These are phyloP conservation scores for Pouteria campechiana DNA, from an alignment of 179 eudicot genomes.

Conservation along the genomic window DNA sequence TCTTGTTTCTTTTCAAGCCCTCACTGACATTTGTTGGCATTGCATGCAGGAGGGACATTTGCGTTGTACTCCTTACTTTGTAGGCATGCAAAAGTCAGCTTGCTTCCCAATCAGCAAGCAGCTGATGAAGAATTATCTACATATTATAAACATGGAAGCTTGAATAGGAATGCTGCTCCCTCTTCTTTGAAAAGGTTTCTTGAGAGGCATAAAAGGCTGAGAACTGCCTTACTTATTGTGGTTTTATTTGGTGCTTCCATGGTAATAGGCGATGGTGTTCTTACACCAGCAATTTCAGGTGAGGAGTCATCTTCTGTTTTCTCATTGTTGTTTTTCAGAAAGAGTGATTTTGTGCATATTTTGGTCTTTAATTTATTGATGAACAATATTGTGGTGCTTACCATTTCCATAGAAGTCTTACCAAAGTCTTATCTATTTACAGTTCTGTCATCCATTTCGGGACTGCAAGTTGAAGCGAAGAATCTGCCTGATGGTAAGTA, in stretches of 20 bases:
- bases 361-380: no score
- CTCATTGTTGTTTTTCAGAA: no score
- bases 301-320: constrained; percentile 1
- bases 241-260: constrained; percentile 38
- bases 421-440: constrained; percentile 9
- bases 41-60: constrained; percentile 37
- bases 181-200: constrained; percentile 22
- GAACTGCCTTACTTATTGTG: constrained; percentile 24
- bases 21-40: background rate
- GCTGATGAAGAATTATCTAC: constrained; percentile 41
- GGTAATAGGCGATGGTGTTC: constrained; percentile 31
- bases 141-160: constrained; percentile 26
- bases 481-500: constrained; percentile 22
- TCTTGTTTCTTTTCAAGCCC: background rate
- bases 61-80: constrained; percentile 43
- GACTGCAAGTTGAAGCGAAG: constrained; percentile 23
- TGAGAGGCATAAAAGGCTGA: constrained; percentile 21
- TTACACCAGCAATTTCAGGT: constrained; percentile 42
- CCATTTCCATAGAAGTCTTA: background rate
- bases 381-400: background rate
- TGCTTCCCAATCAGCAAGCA: constrained; percentile 34
- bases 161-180: constrained; percentile 6
- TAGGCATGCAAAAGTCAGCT: constrained; percentile 35
- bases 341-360: no score
- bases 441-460: constrained; percentile 42